Percentiles rank a stretch among this genome's conserved stretches.
Evolutionary conservation across 306 rosid species (phyloP).

Genomic region (Carpinus viminea): DNA sequence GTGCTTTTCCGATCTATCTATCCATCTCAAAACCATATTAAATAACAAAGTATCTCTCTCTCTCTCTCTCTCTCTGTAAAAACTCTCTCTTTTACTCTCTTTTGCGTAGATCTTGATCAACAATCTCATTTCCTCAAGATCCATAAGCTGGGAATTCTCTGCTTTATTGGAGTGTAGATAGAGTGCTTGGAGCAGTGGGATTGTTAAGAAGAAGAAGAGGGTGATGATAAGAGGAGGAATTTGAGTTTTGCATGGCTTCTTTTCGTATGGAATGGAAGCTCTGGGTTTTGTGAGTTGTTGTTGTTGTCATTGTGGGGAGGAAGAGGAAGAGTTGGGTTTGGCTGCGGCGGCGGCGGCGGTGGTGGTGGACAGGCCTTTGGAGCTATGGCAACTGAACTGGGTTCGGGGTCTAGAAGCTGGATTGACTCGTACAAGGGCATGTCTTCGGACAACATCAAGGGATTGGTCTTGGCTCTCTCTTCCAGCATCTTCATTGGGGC

Average conservation of each 20-base stretch:
- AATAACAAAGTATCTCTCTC: not conserved
- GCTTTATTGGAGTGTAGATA: not conserved
- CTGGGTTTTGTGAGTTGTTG: not conserved
- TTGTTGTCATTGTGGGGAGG: not conserved
- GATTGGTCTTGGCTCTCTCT: constrained; percentile 71
- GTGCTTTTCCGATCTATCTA: not conserved
- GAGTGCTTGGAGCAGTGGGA: not conserved
- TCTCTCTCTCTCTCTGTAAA: not conserved
- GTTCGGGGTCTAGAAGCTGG: not conserved
- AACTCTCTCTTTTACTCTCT: not conserved
- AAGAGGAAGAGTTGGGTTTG: not conserved
- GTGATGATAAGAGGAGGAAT: not conserved
- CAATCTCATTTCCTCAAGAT: not conserved
- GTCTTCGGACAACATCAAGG: constrained; percentile 86
- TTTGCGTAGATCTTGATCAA: not conserved
- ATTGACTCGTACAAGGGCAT: constrained; percentile 71
- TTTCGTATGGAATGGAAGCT: not conserved
- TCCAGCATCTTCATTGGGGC: constrained; percentile 87
- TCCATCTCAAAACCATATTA: too few species aligned
- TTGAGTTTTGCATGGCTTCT: not conserved
- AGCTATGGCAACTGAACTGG: not conserved
- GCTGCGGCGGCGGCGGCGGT: not conserved
- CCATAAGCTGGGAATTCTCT: not conserved
- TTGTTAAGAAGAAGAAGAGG: not conserved
- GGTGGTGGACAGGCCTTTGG: not conserved